Percentiles rank a stretch among this genome's conserved stretches.
These are phyloP conservation scores for Oryza glaberrima DNA, from an alignment of 176 grass and related monocot species.

Conservation along the genomic window DNA sequence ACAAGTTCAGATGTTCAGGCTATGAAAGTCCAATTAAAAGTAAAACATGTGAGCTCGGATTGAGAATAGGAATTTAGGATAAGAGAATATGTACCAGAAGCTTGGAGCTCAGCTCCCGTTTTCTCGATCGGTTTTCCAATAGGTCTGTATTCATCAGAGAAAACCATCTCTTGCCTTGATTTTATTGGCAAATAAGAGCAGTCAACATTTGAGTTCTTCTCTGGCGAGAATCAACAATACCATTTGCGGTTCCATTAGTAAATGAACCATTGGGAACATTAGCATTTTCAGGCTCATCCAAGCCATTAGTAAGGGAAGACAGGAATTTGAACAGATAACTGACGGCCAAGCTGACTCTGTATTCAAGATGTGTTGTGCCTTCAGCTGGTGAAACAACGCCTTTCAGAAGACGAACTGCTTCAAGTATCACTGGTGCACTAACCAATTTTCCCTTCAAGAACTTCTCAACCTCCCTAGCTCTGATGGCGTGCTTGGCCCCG, in stretches of 20 bases:
- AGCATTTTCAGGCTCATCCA: conserved; percentile 24
- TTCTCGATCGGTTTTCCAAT: conserved; percentile 75
- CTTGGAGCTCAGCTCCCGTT: conserved; percentile 75
- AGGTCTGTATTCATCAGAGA: conserved; percentile 68
- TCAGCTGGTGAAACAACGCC: conserved; percentile 53
- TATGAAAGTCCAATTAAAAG: neutral
- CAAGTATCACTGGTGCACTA: conserved; percentile 52
- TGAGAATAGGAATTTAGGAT: neutral
- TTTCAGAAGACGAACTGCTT: conserved; percentile 65
- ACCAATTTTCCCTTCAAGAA: conserved; percentile 69
- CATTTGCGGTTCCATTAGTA: conserved; percentile 29
- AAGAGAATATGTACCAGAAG: conserved; percentile 65
- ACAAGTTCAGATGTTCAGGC: conserved; percentile 22
- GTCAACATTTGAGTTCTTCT: neutral
- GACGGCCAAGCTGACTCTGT: conserved; percentile 71
- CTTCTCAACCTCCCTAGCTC: conserved; percentile 71
- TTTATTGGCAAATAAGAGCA: conserved; percentile 42
- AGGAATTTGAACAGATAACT: conserved; percentile 78
- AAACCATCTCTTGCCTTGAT: conserved; percentile 64
- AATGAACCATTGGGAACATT: neutral
- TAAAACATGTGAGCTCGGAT: neutral
- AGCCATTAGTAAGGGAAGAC: conserved; percentile 51
- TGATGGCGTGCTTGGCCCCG: conserved; percentile 63
- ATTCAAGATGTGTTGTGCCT: conserved; percentile 64
- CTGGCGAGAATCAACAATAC: neutral